A percentile compares a stretch with the other conserved stretches of the same genome.
Conservation (phyloP, 2,329 filamentous ascomycete species). For the Rhynchosporium graminicola region DNA sequence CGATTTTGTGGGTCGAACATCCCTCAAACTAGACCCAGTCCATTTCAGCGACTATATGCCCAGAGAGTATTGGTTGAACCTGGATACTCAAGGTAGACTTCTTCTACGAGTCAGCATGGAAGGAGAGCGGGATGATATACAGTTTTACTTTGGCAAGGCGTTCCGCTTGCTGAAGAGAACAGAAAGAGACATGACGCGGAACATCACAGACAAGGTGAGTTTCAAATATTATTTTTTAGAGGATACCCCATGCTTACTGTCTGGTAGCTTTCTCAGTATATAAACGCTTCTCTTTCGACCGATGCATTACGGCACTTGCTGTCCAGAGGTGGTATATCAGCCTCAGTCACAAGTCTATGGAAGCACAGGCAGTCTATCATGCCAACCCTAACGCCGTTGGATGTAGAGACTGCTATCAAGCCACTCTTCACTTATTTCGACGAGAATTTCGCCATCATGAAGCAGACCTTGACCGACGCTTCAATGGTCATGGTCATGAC, state of each 20-base stretch:
- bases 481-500: slow-evolving; percentile 99
- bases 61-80: slow-evolving; percentile 94
- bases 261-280: slow-evolving; percentile 80
- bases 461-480: slow-evolving; percentile 87
- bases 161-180: slow-evolving; percentile 94
- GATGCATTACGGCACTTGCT: slow-evolving; percentile 76
- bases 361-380: slow-evolving; percentile 58
- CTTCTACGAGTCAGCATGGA: slow-evolving; percentile 96
- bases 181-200: slow-evolving; percentile 96
- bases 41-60: slow-evolving; percentile 97
- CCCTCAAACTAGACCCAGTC: slow-evolving; percentile 93
- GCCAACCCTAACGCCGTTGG: slow-evolving; percentile 64
- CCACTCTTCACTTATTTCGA: slow-evolving; percentile 94
- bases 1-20: slow-evolving; percentile 96
- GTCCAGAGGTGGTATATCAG: slow-evolving; percentile 68
- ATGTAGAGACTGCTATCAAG: slow-evolving; percentile 78
- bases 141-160: slow-evolving; percentile 97
- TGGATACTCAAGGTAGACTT: slow-evolving; percentile 91
- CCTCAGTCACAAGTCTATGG: slow-evolving; percentile 71
- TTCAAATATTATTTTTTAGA: background rate
- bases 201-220: slow-evolving; percentile 91
- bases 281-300: slow-evolving; percentile 82
- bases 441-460: slow-evolving; percentile 99
- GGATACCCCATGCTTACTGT: slow-evolving; percentile 4
- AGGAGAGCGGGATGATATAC: slow-evolving; percentile 95